Percentiles rank a stretch among this genome's conserved stretches.
phyloP scores from a whole-genome alignment of 257 asterid species.

The Plantago major region DNA sequence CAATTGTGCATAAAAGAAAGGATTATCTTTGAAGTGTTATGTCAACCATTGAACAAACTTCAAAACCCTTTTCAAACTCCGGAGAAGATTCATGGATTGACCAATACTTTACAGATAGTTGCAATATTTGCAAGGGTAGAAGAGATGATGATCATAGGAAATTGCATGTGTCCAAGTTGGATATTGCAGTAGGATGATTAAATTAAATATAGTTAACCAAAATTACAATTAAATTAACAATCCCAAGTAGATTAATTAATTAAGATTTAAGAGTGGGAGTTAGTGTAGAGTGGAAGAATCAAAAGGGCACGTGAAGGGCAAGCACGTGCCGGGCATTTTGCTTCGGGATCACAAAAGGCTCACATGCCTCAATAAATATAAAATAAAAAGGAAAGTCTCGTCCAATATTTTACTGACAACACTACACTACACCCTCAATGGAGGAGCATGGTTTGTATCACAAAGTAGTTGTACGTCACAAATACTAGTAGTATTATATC shows the following conservation, averaged over 20 bases:
- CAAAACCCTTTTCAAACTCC: neutral
- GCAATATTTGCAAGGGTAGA: too few relatives aligned
- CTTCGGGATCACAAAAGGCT: conserved; percentile 51
- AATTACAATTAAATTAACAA: conserved; percentile 19
- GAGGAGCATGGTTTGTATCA: too few relatives aligned
- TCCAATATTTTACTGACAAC: conserved; percentile 12
- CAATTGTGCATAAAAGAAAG: too few relatives aligned
- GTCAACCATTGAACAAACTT: too few relatives aligned
- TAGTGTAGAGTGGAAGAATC: neutral
- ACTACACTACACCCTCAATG: too few relatives aligned
- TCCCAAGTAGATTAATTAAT: conserved; percentile 18
- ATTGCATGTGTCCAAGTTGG: conserved; percentile 8
- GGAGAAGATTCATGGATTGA: neutral
- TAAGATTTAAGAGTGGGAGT: conserved; percentile 15
- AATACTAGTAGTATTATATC: too few relatives aligned
- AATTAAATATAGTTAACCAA: too few relatives aligned
- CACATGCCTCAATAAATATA: conserved; percentile 51
- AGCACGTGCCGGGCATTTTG: conserved; percentile 60
- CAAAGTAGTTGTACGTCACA: too few relatives aligned
- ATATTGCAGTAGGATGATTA: too few relatives aligned
- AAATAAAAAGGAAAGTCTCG: neutral
- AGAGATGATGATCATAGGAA: neutral
- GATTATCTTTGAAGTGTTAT: too few relatives aligned
- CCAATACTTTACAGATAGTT: neutral
- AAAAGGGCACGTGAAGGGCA: conserved; percentile 45